Evolutionary conservation across 371 early-diverging fungal genomes (phyloP).

Genomic region (Mucor irregularis): DNA sequence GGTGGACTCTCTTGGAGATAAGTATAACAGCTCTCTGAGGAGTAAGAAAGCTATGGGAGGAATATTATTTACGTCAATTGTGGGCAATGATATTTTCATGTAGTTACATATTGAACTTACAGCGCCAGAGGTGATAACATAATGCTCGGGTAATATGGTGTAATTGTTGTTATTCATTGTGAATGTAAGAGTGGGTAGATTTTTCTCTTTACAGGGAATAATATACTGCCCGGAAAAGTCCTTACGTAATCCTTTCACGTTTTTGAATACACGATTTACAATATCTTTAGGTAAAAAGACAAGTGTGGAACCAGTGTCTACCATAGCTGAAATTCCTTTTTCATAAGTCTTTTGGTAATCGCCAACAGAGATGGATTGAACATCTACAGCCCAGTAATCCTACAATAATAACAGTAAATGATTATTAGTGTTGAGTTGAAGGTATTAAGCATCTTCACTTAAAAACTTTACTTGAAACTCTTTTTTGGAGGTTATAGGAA

Average conservation of each 20-base stretch:
- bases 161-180: slow-evolving; percentile 22
- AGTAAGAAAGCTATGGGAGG: slow-evolving; percentile 12
- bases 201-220: slow-evolving; percentile 30
- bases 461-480: slow-evolving; percentile 20
- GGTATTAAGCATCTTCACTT: neutral
- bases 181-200: slow-evolving; percentile 28
- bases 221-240: slow-evolving; percentile 32
- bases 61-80: neutral
- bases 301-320: slow-evolving; percentile 48
- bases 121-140: slow-evolving; percentile 30
- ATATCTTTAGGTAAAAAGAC: slow-evolving; percentile 32
- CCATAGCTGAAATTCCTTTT: slow-evolving; percentile 20
- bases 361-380: slow-evolving; percentile 30
- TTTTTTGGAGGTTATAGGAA: slow-evolving; percentile 19
- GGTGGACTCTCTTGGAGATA: slow-evolving; percentile 42
- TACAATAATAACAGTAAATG: neutral
- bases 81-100: neutral
- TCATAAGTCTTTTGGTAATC: slow-evolving; percentile 5
- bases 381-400: slow-evolving; percentile 51
- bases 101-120: slow-evolving; percentile 14
- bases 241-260: slow-evolving; percentile 12
- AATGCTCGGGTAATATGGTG: slow-evolving; percentile 29
- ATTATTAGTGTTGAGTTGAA: too few relatives aligned
- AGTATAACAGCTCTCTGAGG: slow-evolving; percentile 31
- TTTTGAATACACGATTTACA: slow-evolving; percentile 16